phyloP scores from a whole-genome alignment of 176 grass and related monocot genomes.

The Oryza nivara region DNA sequence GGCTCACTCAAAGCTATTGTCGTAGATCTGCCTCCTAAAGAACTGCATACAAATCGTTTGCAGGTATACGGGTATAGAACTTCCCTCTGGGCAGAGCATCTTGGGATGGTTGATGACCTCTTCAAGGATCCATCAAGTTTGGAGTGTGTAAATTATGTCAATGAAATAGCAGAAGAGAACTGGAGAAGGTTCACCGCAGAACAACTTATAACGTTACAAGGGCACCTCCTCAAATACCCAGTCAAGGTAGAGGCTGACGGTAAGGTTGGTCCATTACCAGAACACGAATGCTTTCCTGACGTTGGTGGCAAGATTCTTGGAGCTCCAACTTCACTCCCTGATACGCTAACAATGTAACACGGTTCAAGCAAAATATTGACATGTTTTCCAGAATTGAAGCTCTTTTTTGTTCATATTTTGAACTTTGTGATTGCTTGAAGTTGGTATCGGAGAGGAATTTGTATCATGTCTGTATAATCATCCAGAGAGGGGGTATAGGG shows the following conservation, averaged over 20 bases:
- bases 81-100: conserved; percentile 91
- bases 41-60: neutral
- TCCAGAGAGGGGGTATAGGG: neutral
- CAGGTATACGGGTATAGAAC: conserved; percentile 93
- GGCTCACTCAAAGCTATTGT: neutral
- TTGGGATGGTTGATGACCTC: conserved; percentile 57
- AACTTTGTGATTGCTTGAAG: conserved; percentile 11
- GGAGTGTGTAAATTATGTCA: conserved; percentile 69
- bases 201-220: conserved; percentile 56
- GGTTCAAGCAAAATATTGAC: neutral
- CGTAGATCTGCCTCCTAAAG: neutral
- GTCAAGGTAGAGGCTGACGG: conserved; percentile 76
- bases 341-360: conserved; percentile 74
- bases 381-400: neutral
- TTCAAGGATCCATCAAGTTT: conserved; percentile 71
- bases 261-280: conserved; percentile 48
- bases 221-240: conserved; percentile 87
- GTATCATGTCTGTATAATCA: conserved; percentile 31
- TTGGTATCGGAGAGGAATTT: neutral
- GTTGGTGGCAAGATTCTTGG: conserved; percentile 83
- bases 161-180: conserved; percentile 71
- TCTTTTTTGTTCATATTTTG: neutral
- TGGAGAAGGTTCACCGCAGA: conserved; percentile 62
- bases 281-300: conserved; percentile 82
- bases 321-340: conserved; percentile 68